These are phyloP conservation scores for Trichoderma simmonsii DNA, from an alignment of 2,329 filamentous ascomycete genomes.

Conservation along the genomic window DNA sequence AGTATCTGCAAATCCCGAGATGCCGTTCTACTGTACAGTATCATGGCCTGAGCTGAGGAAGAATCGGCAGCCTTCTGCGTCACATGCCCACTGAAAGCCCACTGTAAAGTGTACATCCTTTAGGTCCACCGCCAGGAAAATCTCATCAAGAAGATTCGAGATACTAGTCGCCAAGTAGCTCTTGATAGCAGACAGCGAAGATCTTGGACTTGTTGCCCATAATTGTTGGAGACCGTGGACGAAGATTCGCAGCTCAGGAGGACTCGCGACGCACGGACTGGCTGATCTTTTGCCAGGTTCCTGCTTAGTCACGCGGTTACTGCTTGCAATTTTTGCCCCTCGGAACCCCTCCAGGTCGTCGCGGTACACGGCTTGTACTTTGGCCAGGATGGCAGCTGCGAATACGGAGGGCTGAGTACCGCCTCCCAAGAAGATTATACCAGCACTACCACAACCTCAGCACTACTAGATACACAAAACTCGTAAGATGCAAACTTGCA, in stretches of 20 bases:
- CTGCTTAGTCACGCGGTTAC: neutral
- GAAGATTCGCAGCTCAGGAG: neutral
- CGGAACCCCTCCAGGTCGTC: neutral
- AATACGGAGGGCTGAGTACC: neutral
- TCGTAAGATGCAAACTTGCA: neutral
- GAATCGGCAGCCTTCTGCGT: constrained; percentile 12
- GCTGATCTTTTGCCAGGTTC: neutral
- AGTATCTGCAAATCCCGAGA: neutral
- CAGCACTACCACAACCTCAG: neutral
- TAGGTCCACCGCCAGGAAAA: neutral
- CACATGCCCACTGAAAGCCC: constrained; percentile 12
- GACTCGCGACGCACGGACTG: neutral
- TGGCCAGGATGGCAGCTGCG: neutral
- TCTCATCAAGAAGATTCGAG: neutral
- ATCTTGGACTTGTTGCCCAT: neutral
- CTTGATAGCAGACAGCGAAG: neutral
- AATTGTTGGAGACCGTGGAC: neutral
- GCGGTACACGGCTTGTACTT: neutral
- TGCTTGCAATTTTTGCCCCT: neutral
- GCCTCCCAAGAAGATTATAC: neutral
- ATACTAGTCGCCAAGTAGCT: constrained; percentile 6
- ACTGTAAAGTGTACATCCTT: neutral
- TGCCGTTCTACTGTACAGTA: neutral
- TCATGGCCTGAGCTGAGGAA: neutral
- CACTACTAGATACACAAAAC: neutral